phyloP scores from a whole-genome alignment of 2,329 filamentous ascomycete genomes.

The Chaetothyriales sp. region DNA sequence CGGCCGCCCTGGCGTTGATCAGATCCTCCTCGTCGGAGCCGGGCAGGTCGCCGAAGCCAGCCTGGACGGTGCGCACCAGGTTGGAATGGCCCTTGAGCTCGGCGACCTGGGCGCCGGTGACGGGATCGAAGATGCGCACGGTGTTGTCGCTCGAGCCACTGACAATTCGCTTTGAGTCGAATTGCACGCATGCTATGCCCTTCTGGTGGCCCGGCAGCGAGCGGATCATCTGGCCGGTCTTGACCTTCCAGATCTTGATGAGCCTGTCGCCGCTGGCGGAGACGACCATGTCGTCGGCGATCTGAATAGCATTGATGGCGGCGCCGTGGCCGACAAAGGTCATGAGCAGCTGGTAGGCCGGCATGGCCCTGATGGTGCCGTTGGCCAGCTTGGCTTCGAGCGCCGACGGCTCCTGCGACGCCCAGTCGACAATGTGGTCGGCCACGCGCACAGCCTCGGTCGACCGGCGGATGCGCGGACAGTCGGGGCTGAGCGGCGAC shows the following conservation, averaged over 20 bases:
- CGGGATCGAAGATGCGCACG: conserved; percentile 84
- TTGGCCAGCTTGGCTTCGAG: conserved; percentile 32
- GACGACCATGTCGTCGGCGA: conserved; percentile 71
- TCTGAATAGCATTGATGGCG: conserved; percentile 91
- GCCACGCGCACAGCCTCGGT: conserved; percentile 30
- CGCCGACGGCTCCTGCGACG: conserved; percentile 26
- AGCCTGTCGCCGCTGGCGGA: conserved; percentile 88
- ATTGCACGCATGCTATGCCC: conserved; percentile 95
- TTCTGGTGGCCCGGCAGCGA: conserved; percentile 82
- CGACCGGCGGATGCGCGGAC: conserved; percentile 23
- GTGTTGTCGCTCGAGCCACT: conserved; percentile 94
- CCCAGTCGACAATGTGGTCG: conserved; percentile 41
- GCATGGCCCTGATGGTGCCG: conserved; percentile 31
- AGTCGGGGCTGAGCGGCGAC: conserved; percentile 32
- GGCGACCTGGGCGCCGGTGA: conserved; percentile 75
- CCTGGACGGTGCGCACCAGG: conserved; percentile 86
- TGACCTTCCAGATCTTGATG: conserved; percentile 92
- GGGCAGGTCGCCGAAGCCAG: conserved; percentile 79
- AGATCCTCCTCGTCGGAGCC: conserved; percentile 64
- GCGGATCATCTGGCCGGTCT: conserved; percentile 58
- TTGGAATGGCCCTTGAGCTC: conserved; percentile 69
- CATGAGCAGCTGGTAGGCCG: conserved; percentile 64
- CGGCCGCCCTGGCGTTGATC: conserved; percentile 57
- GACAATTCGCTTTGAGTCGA: conserved; percentile 82
- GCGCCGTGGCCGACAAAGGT: conserved; percentile 72